These are phyloP conservation scores for Bipolaris cookei DNA, from an alignment of 2,329 filamentous ascomycete genomes.

Conservation along the genomic window DNA sequence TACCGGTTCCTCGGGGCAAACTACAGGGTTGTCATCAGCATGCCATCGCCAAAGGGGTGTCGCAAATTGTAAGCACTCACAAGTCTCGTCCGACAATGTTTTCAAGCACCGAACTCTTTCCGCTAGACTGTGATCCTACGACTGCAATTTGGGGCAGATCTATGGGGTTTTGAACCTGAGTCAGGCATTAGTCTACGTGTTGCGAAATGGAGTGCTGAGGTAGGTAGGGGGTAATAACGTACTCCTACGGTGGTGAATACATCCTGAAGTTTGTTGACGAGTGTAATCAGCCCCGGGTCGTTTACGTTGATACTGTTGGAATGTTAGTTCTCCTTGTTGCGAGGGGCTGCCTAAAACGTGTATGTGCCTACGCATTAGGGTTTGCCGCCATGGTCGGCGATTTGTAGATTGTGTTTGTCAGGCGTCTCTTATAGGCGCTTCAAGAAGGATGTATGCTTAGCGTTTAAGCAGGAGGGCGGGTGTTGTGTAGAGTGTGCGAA, in stretches of 20 bases:
- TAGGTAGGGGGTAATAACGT: slow-evolving; percentile 47
- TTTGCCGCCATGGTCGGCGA: slow-evolving; percentile 50
- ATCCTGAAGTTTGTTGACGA: slow-evolving; percentile 99
- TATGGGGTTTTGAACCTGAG: slow-evolving; percentile 94
- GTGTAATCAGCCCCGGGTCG: slow-evolving; percentile 72
- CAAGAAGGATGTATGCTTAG: slow-evolving; percentile 11
- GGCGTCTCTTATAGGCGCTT: slow-evolving; percentile 5
- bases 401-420: slow-evolving; percentile 7
- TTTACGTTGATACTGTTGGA: slow-evolving; percentile 71
- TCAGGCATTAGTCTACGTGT: slow-evolving; percentile 40
- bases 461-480: neutral
- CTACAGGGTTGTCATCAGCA: slow-evolving; percentile 57
- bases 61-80: slow-evolving; percentile 63
- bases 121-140: slow-evolving; percentile 97
- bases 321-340: slow-evolving; percentile 36
- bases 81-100: slow-evolving; percentile 99
- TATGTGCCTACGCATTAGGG: slow-evolving; percentile 49
- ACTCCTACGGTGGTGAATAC: slow-evolving; percentile 96
- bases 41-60: slow-evolving; percentile 17
- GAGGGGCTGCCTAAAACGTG: slow-evolving; percentile 25
- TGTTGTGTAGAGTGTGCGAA: slow-evolving; percentile 23
- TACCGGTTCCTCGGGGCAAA: slow-evolving; percentile 94
- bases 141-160: slow-evolving; percentile 98
- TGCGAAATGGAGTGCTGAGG: slow-evolving; percentile 10
- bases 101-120: slow-evolving; percentile 98